These are phyloP conservation scores for Taxillus chinensis DNA, from an alignment of 164 flowering plant species.

Conservation along the genomic window DNA sequence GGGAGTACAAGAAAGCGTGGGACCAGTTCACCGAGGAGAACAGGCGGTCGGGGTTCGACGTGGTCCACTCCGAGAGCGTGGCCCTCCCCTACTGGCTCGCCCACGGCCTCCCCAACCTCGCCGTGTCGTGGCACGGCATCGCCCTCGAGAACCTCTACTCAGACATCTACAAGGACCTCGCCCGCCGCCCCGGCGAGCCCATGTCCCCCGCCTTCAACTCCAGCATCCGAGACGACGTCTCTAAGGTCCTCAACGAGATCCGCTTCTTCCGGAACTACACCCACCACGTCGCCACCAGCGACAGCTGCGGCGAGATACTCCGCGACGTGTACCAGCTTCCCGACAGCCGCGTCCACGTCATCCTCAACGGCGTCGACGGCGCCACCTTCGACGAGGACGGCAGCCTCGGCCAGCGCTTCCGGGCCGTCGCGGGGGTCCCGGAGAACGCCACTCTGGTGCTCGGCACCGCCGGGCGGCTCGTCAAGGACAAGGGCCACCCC, in stretches of 20 bases:
- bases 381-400: slow-evolving; percentile 30
- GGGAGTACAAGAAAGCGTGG: slow-evolving; percentile 73
- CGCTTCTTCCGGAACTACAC: slow-evolving; percentile 64
- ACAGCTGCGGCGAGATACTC: slow-evolving; percentile 83
- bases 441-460: slow-evolving; percentile 51
- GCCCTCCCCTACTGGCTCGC: slow-evolving; percentile 78
- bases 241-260: slow-evolving; percentile 60
- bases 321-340: slow-evolving; percentile 83
- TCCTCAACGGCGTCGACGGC: slow-evolving; percentile 63
- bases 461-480: slow-evolving; percentile 79
- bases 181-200: slow-evolving; percentile 40
- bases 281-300: slow-evolving; percentile 80
- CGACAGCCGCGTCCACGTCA: slow-evolving; percentile 59
- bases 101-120: slow-evolving; percentile 46
- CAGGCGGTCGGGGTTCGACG: slow-evolving; percentile 45
- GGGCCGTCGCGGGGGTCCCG: slow-evolving; percentile 46
- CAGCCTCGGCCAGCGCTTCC: slow-evolving; percentile 31
- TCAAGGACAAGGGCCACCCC: slow-evolving; percentile 86
- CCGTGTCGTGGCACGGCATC: slow-evolving; percentile 83
- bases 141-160: slow-evolving; percentile 77
- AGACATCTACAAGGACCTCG: slow-evolving; percentile 57
- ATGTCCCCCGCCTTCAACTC: slow-evolving; percentile 37
- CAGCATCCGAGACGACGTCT: slow-evolving; percentile 37
- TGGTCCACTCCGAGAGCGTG: slow-evolving; percentile 84
- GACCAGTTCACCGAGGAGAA: slow-evolving; percentile 45